These are phyloP conservation scores for Kwoniella pini DNA, from an alignment of 768 basidiomycete genomes.

Conservation along the genomic window DNA sequence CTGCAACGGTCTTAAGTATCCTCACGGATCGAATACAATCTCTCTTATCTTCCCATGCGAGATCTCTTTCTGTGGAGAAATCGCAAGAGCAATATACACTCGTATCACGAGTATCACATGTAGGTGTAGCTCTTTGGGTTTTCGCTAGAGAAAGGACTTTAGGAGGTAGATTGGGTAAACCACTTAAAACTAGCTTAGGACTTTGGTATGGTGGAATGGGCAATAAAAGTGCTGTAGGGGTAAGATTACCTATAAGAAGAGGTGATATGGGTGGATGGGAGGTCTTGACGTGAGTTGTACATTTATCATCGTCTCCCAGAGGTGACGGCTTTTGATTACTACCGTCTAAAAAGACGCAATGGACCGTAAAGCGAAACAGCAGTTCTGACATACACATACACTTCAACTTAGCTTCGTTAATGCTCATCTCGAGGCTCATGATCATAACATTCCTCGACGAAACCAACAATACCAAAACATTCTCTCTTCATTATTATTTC, in stretches of 20 bases:
- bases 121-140: slow-evolving; percentile 82
- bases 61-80: slow-evolving; percentile 25
- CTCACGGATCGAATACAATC: slow-evolving; percentile 67
- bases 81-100: slow-evolving; percentile 65
- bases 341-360: too few relatives aligned
- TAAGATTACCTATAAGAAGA: slow-evolving; percentile 71
- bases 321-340: background rate
- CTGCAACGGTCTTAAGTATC: slow-evolving; percentile 67
- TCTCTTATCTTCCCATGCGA: slow-evolving; percentile 46
- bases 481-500: slow-evolving; percentile 75
- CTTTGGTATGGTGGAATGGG: slow-evolving; percentile 74
- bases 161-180: slow-evolving; percentile 63
- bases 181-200: slow-evolving; percentile 68
- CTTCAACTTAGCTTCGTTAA: slow-evolving; percentile 71
- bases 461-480: slow-evolving; percentile 80
- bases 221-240: slow-evolving; percentile 92
- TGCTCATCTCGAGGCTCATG: slow-evolving; percentile 86
- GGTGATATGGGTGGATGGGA: slow-evolving; percentile 66
- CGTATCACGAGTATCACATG: slow-evolving; percentile 76
- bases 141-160: slow-evolving; percentile 70
- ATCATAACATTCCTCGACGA: slow-evolving; percentile 65
- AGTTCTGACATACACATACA: too few relatives aligned
- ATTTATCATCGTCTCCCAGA: background rate
- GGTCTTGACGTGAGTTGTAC: slow-evolving; percentile 70
- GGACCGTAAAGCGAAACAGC: too few relatives aligned